Base-by-base conservation (phyloP, 1,139 yeast species). In the Petasospora fabianii region DNA sequence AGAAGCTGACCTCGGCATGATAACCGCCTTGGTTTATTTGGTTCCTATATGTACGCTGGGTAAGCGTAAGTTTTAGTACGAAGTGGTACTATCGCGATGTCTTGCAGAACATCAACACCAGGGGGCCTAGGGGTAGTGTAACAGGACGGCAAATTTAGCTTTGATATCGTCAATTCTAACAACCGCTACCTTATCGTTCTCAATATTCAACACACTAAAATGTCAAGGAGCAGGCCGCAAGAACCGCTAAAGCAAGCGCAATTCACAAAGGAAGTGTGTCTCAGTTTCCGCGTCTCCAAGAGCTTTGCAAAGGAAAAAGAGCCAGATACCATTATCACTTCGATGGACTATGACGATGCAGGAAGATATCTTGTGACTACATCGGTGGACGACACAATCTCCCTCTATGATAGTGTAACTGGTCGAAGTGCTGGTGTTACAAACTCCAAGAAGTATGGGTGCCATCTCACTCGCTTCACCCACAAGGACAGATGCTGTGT, bases 401-500 rank as follows among this genome's bases (percentile, higher is more conserved):
- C 87, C 55, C 64, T 94, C 16, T 92, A 87, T 58, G 96, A 90
- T 61, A 72, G 77, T 35, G 43, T 57, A 3, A 71, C 76, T 39
- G 97, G 97, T 1, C 68, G 73, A 24, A 83, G 78, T 48, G 50
- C 66, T 36, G 80, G 77, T 48, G 79, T 87, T 6, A 73, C 86
- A 6, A 83, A 78, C 48, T 82, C 95, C 18, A 92, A 87, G 62
- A 92, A 92, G 57, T 92, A 92, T 53, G 98, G 99, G 0, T 87
- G 90, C 42, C 88, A 86, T 55, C 64, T 86, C 30, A 97, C 96
- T 2, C 70, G 80, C 35, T 92, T 92, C 60, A 81, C 96, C 1
- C 96, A 87, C 54, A 72, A 75, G 33, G 34, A 34, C 5, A 71
- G 78, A 41, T 79, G 83, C 50, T 82, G 94, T 54, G 67, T 92